Conservation (phyloP, 192 early-diverging fungal species). For the Backusella psychrophila region DNA sequence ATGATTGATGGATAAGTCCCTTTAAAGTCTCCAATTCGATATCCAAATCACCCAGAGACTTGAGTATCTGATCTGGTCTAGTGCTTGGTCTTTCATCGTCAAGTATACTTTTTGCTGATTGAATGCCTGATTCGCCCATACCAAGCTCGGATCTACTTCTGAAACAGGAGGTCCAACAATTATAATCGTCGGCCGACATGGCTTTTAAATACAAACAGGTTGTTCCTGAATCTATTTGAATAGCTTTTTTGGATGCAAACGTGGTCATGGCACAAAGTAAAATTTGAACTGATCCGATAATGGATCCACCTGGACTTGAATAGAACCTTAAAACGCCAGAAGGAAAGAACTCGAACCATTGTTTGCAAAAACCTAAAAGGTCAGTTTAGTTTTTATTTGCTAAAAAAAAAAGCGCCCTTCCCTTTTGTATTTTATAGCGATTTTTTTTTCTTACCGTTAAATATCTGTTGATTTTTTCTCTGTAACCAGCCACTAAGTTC, state of each 20-base stretch:
- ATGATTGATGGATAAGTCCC: background rate
- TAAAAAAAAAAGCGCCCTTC: background rate
- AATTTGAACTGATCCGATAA: background rate
- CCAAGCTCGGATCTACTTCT: background rate
- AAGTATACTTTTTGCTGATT: background rate
- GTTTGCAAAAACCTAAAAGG: background rate
- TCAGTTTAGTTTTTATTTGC: background rate
- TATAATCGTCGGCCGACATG: background rate
- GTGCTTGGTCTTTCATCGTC: background rate
- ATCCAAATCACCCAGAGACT: background rate
- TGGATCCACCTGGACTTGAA: background rate
- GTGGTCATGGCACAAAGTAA: background rate
- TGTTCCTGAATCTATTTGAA: background rate
- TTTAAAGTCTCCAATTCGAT: background rate
- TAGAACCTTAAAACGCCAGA: background rate
- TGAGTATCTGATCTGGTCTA: background rate
- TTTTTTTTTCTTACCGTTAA: background rate
- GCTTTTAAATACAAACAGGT: background rate
- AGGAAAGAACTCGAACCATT: background rate
- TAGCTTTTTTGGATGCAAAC: background rate
- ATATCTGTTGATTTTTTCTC: background rate
- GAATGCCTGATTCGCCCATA: background rate
- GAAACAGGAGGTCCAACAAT: background rate
- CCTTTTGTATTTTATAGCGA: background rate
- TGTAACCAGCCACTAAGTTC: background rate